These are phyloP conservation scores for Magnolia sinica DNA, from an alignment of 164 flowering plant species.

Conservation along the genomic window DNA sequence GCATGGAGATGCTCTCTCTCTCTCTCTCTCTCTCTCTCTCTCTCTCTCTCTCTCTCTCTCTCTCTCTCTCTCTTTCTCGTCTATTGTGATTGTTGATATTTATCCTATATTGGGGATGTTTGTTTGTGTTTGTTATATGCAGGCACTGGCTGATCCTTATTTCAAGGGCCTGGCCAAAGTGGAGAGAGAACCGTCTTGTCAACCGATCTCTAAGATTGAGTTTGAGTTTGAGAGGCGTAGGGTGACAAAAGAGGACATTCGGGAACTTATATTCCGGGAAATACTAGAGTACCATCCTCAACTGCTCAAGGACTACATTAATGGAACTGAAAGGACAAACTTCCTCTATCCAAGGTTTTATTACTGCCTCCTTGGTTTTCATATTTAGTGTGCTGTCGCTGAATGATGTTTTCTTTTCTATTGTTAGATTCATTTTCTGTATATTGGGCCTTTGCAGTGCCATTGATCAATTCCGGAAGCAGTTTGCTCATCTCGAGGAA, in stretches of 20 bases:
- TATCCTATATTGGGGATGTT: neutral
- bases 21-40: too few species aligned
- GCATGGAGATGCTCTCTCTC: neutral
- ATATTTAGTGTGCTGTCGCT: neutral
- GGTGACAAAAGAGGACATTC: slow-evolving; percentile 79
- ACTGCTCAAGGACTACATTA: slow-evolving; percentile 67
- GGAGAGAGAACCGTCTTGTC: slow-evolving; percentile 89
- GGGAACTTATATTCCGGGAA: slow-evolving; percentile 81
- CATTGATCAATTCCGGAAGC: slow-evolving; percentile 78
- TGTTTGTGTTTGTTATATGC: slow-evolving; percentile 8
- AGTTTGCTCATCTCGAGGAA: slow-evolving; percentile 86
- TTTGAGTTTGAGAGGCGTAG: slow-evolving; percentile 92
- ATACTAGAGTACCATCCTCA: slow-evolving; percentile 92
- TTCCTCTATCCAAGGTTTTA: slow-evolving; percentile 87
- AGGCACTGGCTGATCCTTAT: slow-evolving; percentile 92
- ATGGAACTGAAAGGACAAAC: slow-evolving; percentile 77
- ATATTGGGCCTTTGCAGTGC: slow-evolving; percentile 47
- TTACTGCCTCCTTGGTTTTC: slow-evolving; percentile 1
- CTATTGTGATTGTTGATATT: neutral
- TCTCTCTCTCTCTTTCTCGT: neutral
- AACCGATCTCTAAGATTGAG: slow-evolving; percentile 80
- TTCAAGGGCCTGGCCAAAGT: slow-evolving; percentile 77
- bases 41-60: neutral
- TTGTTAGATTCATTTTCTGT: slow-evolving; percentile 4
- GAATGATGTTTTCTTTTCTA: neutral